Evolutionary conservation across 78 protist genomes (phyloP).

Genomic region (Corallochytrium limacisporum): DNA sequence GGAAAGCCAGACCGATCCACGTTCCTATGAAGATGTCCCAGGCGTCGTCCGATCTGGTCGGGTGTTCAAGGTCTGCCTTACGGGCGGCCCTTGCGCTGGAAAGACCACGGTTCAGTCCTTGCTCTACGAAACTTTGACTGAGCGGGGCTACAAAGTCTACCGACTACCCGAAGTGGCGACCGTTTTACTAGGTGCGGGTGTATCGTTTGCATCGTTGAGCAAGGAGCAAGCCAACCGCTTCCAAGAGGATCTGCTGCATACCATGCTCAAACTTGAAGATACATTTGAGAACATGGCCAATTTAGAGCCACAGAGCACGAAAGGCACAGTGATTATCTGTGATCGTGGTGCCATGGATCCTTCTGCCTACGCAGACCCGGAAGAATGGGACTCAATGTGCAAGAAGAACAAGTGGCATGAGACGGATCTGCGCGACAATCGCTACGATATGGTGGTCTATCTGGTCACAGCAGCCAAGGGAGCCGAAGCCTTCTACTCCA

Average conservation of each 20-base stretch:
- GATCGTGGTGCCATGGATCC: conserved; percentile 16
- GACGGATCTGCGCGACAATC: neutral
- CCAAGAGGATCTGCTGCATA: neutral
- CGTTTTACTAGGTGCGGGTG: neutral
- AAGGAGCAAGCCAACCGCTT: neutral
- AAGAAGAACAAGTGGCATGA: neutral
- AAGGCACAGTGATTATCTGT: neutral
- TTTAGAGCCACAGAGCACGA: neutral
- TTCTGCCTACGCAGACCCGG: neutral
- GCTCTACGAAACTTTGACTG: neutral
- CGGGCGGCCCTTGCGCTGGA: conserved; percentile 17
- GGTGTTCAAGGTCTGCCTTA: no score
- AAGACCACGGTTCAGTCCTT: conserved; percentile 4
- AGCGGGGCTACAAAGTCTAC: conserved; percentile 13
- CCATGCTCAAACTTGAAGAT: neutral
- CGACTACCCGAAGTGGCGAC: conserved; percentile 14
- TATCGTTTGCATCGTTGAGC: neutral
- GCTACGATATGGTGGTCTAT: neutral
- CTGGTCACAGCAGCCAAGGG: conserved; percentile 21
- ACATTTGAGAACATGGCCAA: neutral
- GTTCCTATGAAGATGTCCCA: no score
- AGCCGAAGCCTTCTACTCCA: conserved; percentile 8
- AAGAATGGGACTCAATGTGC: neutral
- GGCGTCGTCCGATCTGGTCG: no score
- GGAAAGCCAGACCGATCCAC: no score